Percentiles rank a stretch among this genome's conserved stretches.
Conservation (phyloP, 345 rosid genomes). For the Turritis glabra region DNA sequence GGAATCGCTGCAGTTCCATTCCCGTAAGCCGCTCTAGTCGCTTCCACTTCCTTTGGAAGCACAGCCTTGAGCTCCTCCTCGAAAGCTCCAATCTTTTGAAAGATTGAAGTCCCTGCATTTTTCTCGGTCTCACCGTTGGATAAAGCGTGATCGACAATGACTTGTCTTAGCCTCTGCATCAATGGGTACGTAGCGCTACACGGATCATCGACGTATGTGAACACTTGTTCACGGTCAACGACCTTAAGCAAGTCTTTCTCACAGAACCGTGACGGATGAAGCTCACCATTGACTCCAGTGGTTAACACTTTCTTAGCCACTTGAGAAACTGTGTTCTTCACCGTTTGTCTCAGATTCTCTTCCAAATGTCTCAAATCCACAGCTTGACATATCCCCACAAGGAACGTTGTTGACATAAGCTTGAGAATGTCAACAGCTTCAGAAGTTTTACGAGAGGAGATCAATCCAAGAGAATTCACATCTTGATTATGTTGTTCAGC, state of each 20-base stretch:
- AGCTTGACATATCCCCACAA: slow-evolving; percentile 67
- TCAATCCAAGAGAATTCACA: slow-evolving; percentile 71
- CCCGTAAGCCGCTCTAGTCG: slow-evolving; percentile 47
- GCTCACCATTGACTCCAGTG: slow-evolving; percentile 56
- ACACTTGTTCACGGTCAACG: slow-evolving; percentile 55
- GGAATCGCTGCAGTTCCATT: slow-evolving; percentile 48
- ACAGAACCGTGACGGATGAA: slow-evolving; percentile 65
- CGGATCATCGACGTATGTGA: slow-evolving; percentile 64
- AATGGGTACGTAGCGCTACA: slow-evolving; percentile 60
- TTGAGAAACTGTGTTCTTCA: slow-evolving; percentile 58
- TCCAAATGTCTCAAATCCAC: slow-evolving; percentile 73
- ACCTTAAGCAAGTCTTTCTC: slow-evolving; percentile 63
- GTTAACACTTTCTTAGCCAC: slow-evolving; percentile 57
- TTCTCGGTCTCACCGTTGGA: slow-evolving; percentile 55
- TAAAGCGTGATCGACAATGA: slow-evolving; percentile 64
- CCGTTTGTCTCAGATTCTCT: slow-evolving; percentile 62
- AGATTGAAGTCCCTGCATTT: slow-evolving; percentile 51
- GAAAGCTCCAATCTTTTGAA: slow-evolving; percentile 62
- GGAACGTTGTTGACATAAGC: slow-evolving; percentile 71
- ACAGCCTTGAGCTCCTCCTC: slow-evolving; percentile 57
- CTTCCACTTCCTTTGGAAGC: slow-evolving; percentile 65
- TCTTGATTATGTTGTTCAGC: slow-evolving; percentile 85
- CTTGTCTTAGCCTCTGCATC: slow-evolving; percentile 64
- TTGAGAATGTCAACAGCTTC: slow-evolving; percentile 66
- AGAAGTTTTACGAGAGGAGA: slow-evolving; percentile 65